A percentile compares a stretch with the other conserved stretches of the same genome.
Conservation (phyloP, 2,329 filamentous ascomycete genomes). For the Alternaria postmessia region DNA sequence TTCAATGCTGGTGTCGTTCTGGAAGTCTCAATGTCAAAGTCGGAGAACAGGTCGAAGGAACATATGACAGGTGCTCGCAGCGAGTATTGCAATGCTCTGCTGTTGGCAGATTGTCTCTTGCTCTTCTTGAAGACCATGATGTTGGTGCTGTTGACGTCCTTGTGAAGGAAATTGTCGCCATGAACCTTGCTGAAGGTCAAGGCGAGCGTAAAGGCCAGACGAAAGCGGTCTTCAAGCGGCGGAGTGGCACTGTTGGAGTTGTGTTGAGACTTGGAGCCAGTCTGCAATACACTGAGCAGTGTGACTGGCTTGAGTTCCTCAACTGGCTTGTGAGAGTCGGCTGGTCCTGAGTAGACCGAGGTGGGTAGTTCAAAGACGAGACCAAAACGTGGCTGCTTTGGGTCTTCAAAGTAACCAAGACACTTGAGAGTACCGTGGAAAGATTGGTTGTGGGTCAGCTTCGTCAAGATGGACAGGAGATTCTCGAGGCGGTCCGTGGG, state of each 20-base stretch:
- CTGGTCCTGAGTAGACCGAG: constrained; percentile 52
- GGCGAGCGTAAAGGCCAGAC: constrained; percentile 74
- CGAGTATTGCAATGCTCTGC: constrained; percentile 57
- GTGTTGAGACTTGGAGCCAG: constrained; percentile 55
- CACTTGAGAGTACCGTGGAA: constrained; percentile 63
- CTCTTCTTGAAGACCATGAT: constrained; percentile 68
- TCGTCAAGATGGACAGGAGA: constrained; percentile 46
- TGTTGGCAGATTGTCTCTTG: constrained; percentile 56
- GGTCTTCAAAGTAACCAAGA: constrained; percentile 76
- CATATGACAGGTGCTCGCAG: constrained; percentile 74
- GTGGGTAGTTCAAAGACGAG: constrained; percentile 78
- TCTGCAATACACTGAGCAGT: constrained; percentile 58
- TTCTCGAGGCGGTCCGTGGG: constrained; percentile 56
- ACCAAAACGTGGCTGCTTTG: constrained; percentile 72
- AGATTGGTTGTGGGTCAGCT: constrained; percentile 43
- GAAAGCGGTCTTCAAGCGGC: constrained; percentile 77
- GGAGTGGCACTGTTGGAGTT: constrained; percentile 52
- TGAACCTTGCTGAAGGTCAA: constrained; percentile 79
- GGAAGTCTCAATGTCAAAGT: constrained; percentile 58
- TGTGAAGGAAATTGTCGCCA: constrained; percentile 72
- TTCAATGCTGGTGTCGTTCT: constrained; percentile 56
- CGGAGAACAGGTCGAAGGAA: constrained; percentile 77
- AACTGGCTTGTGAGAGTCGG: constrained; percentile 62
- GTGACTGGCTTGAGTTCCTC: constrained; percentile 54
- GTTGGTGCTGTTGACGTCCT: constrained; percentile 72